Conservation (phyloP, 805 yeast species). For the Sugiyamaella boreocaroliniensis region DNA sequence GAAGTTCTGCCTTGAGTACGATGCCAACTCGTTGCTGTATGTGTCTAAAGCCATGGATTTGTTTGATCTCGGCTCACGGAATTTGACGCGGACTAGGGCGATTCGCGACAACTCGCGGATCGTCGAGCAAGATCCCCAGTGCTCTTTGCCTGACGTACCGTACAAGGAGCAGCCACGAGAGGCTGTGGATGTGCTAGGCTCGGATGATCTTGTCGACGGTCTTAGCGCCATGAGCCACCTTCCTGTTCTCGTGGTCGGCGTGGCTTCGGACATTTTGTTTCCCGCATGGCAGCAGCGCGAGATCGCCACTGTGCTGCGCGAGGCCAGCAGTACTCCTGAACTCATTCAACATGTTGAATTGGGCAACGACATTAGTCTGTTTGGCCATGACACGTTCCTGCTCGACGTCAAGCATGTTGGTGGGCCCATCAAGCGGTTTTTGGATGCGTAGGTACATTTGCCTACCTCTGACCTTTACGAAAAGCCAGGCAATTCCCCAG, state of each 20-base stretch:
- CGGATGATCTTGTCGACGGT: slow-evolving; percentile 59
- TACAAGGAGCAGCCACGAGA: slow-evolving; percentile 45
- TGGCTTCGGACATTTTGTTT: slow-evolving; percentile 84
- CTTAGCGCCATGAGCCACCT: slow-evolving; percentile 54
- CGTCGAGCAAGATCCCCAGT: slow-evolving; percentile 14
- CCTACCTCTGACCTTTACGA: no score
- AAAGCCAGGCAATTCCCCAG: no score
- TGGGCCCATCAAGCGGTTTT: slow-evolving; percentile 59
- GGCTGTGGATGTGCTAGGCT: slow-evolving; percentile 43
- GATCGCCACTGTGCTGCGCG: slow-evolving; percentile 52
- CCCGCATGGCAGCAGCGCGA: slow-evolving; percentile 95
- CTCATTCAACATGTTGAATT: slow-evolving; percentile 60
- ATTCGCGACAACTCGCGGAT: not conserved
- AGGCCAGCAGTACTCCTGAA: slow-evolving; percentile 29
- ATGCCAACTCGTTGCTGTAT: slow-evolving; percentile 81
- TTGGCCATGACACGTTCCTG: slow-evolving; percentile 88
- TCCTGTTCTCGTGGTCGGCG: slow-evolving; percentile 75
- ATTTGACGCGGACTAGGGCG: slow-evolving; percentile 8
- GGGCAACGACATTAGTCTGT: slow-evolving; percentile 67
- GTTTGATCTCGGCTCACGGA: slow-evolving; percentile 60
- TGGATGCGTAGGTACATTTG: slow-evolving; percentile 38
- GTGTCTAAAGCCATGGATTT: slow-evolving; percentile 92
- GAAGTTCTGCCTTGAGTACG: slow-evolving; percentile 85
- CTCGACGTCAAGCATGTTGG: slow-evolving; percentile 77
- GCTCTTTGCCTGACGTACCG: slow-evolving; percentile 45